Conservation (phyloP, 768 basidiomycete species). For the Russula earlei region DNA sequence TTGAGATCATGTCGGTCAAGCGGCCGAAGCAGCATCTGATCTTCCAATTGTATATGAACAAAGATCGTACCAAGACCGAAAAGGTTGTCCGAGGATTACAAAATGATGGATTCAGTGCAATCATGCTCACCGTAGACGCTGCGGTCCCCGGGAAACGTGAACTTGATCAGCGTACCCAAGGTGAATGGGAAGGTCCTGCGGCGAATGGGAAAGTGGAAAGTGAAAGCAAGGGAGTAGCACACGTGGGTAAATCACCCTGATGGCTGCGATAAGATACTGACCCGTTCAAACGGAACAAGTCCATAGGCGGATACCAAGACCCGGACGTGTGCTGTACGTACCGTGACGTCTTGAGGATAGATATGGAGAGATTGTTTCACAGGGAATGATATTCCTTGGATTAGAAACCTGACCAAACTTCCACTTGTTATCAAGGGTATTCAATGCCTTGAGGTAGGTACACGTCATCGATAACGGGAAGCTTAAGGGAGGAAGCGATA, state of each 20-base stretch:
- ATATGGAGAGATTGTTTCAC: neutral
- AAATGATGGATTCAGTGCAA: constrained; percentile 33
- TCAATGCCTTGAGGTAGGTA: constrained; percentile 35
- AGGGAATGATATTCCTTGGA: constrained; percentile 32
- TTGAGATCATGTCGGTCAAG: constrained; percentile 26
- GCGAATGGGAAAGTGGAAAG: constrained; percentile 15
- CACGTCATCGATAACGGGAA: neutral
- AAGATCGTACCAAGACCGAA: constrained; percentile 33
- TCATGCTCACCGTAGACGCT: constrained; percentile 43
- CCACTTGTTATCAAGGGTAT: constrained; percentile 39
- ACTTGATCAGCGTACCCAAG: constrained; percentile 27
- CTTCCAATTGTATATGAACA: constrained; percentile 39
- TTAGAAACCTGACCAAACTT: constrained; percentile 31
- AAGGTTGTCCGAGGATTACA: constrained; percentile 31
- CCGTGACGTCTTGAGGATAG: neutral
- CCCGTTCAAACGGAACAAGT: constrained; percentile 16
- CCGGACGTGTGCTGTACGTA: constrained; percentile 27
- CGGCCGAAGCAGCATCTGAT: constrained; percentile 24
- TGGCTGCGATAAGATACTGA: neutral
- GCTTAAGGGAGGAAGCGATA: neutral
- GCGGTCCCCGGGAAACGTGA: constrained; percentile 37
- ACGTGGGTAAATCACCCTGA: constrained; percentile 16
- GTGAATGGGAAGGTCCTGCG: constrained; percentile 23
- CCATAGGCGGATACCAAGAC: constrained; percentile 27
- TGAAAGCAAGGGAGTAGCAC: constrained; percentile 22